Evolutionary conservation across 176 grass and related monocot genomes (phyloP), one percentile per base, ranked within the genome.

Genomic region (Triticum turgidum): DNA sequence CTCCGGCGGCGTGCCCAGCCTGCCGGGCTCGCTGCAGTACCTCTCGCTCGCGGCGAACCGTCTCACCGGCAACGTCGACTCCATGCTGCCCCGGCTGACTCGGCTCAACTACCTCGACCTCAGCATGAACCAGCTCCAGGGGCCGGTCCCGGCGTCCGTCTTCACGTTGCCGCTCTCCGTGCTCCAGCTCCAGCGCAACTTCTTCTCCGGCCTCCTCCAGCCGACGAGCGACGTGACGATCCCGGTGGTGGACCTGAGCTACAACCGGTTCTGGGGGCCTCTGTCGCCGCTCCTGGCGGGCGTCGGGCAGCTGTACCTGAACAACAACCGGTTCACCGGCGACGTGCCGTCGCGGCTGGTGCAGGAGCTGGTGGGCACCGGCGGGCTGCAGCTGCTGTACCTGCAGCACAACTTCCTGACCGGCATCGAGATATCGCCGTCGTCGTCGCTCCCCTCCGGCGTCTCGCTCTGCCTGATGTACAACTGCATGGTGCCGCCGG

Each of bases 351-450:
- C 89, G 56, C 68, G 91, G 73, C 81, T 98, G 62, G 93, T 98
- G 80, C 93, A 95, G 81, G 91, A 92, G 84, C 91, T 98, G 22
- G 91, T 97, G 1, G 92, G 92, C 49, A 79, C 72, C 83, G 89
- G 90, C 18, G 86, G 93, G 4, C 78, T 98, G 78, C 91, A 95
- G 88, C 68, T 98, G 84, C 86, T 98, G 8, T 98, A 98, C 87
- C 83, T 98, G 88, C 96, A 98, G 84, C 96, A 98, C 90, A 98
- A 95, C 87, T 98, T 95, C 90, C 83, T 98, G 27, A 94, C 93
- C 17, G 93, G 91, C 59, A 93, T 98, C 77, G 89, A 93, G 89
- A 94, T 98, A 29, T 89, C 91, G 54, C 96, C 91, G 21, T 80
- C 96, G 20, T 89, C 92, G 52, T 88, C 91, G 44, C 86, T 98